Evolutionary conservation across 2,329 filamentous ascomycete species (phyloP).

Genomic region (Anthostomella pinea): DNA sequence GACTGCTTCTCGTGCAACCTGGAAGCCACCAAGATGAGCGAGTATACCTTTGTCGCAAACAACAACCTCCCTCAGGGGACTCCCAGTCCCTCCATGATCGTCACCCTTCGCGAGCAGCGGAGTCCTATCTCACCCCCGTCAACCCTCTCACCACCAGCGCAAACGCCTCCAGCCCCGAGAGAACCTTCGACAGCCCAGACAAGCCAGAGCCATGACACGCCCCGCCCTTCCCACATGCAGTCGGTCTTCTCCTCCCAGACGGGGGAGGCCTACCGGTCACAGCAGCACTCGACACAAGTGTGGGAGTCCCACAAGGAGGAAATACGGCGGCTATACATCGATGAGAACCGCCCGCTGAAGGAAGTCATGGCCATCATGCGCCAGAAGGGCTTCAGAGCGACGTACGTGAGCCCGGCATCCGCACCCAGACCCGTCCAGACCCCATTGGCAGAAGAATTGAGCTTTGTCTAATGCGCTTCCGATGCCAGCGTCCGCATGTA

Average conservation of each 20-base stretch:
- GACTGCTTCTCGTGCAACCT: too few relatives aligned
- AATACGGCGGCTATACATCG: conserved; percentile 45
- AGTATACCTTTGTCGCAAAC: conserved; percentile 24
- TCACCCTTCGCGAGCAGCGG: conserved; percentile 22
- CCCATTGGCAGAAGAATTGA: too few relatives aligned
- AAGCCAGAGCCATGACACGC: conserved; percentile 19
- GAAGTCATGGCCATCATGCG: conserved; percentile 52
- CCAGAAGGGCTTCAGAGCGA: conserved; percentile 47
- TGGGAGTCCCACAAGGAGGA: conserved; percentile 48
- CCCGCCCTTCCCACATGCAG: conserved; percentile 25
- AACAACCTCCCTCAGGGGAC: conserved; percentile 16
- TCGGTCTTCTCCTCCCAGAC: conserved; percentile 31
- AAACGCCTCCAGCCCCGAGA: conserved; percentile 16
- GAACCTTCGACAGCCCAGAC: conserved; percentile 13
- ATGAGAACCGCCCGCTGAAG: conserved; percentile 49
- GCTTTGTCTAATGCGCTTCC: too few relatives aligned
- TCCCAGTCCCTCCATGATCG: conserved; percentile 18
- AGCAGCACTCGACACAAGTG: conserved; percentile 28
- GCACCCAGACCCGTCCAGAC: too few relatives aligned
- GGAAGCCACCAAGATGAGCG: conserved; percentile 22
- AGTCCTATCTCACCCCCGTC: conserved; percentile 19
- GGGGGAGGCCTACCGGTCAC: conserved; percentile 29
- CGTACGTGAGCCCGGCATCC: too few relatives aligned
- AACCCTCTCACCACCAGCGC: conserved; percentile 20
- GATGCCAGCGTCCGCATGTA: conserved; percentile 54